Conservation (phyloP, 768 basidiomycete genomes). For the Tricholoma matsutake region DNA sequence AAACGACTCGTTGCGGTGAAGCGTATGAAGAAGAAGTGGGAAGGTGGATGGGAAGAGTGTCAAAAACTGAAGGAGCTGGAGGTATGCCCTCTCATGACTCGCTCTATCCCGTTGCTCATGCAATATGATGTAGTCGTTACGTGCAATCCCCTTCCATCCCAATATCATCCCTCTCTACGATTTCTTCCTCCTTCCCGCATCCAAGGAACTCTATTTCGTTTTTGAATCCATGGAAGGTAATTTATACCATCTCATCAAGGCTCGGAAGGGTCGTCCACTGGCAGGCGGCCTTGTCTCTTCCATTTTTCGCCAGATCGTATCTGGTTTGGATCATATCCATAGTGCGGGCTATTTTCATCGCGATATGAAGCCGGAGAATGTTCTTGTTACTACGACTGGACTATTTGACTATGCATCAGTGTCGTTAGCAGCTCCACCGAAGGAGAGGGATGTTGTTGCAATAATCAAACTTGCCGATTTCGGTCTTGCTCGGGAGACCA, state of each 20-base stretch:
- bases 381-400: constrained; percentile 96
- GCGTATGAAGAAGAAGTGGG: constrained; percentile 97
- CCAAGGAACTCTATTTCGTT: constrained; percentile 97
- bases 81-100: constrained; percentile 42
- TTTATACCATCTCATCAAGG: constrained; percentile 97
- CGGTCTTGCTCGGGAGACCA: constrained; percentile 89
- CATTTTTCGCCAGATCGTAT: constrained; percentile 89
- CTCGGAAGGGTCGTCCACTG: constrained; percentile 89
- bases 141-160: constrained; percentile 90
- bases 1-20: constrained; percentile 97
- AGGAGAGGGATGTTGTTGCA: constrained; percentile 92
- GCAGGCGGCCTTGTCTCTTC: constrained; percentile 96
- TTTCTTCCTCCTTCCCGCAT: constrained; percentile 93
- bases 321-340: constrained; percentile 93
- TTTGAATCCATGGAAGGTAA: constrained; percentile 99
- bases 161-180: constrained; percentile 99
- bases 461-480: constrained; percentile 99
- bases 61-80: constrained; percentile 93
- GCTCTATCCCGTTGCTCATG: constrained; percentile 8
- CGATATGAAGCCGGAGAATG: constrained; percentile 99
- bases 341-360: constrained; percentile 94
- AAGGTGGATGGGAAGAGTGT: constrained; percentile 98
- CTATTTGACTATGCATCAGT: constrained; percentile 87
- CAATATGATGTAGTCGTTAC: constrained; percentile 67
- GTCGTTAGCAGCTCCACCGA: constrained; percentile 62